Base-by-base conservation (phyloP, 2,329 filamentous ascomycete species). In the Tolypocladium nubicola region DNA sequence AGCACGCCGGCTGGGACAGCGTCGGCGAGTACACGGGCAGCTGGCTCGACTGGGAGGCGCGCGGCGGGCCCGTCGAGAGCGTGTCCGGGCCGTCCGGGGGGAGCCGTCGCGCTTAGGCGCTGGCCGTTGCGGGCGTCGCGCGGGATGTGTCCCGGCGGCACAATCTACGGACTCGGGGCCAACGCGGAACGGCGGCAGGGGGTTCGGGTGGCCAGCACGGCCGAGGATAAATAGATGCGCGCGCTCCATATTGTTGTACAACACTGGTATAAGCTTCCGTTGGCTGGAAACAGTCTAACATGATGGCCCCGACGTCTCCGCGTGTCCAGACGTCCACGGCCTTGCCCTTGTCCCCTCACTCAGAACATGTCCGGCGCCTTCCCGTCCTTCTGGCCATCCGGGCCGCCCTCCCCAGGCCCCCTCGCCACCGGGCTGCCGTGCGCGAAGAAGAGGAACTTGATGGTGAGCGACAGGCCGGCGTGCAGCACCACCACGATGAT, bases 361-460 rank as follows among this genome's bases (percentile, higher is more conserved):
- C 56, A 65, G 57, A 66, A 64, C 59, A 62, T 58, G 23, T 57
- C 47, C n/a, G 33, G 56, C 35, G 58, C 60, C 57, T 64, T 66
- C 39, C 59, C 65, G 30, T 61, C 62, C n/a, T 60, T 56, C 53
- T 58, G 57, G 56, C 62, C 61, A 40, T 66, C 66, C 9, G 57
- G 57, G 16, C 59, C 60, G 9, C 59, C 66, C 19, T 68, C 62
- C 7, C 62, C 61, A 13, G 71, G 70, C 61, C 76, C 78, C 78
- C 65, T 68, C 21, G 70, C 68, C 11, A 72, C 70, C 7, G 72
- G 54, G 72, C 87, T 90, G 53, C 81, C 85, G 64, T 89, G 85
- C 64, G 91, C 92, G 74, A 99, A 99, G 81, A 97, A 97, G 35
- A 97, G 76, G 59, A 97, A 87, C 80, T 97, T 97, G 74, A 99